phyloP scores from a whole-genome alignment of 495 filamentous ascomycete species.

The Rhypophila decipiens region DNA sequence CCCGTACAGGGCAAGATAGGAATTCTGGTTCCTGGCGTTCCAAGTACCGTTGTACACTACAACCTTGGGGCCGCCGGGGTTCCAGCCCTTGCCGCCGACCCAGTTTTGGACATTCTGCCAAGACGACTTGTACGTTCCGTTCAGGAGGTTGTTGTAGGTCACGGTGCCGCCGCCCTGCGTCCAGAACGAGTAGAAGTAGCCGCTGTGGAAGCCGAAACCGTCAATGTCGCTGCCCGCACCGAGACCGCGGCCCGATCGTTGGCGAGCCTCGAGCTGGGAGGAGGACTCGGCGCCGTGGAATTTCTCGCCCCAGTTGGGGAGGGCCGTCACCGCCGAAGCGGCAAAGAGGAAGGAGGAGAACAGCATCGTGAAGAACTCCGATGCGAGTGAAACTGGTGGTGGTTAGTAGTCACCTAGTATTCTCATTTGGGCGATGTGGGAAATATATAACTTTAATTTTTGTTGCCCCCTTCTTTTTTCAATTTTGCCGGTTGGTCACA shows the following conservation, averaged over 20 bases:
- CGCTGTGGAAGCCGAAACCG: slow-evolving; percentile 44
- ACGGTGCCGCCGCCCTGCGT: slow-evolving; percentile 46
- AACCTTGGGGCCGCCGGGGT: slow-evolving; percentile 41
- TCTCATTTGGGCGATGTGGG: no score
- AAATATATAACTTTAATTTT: no score
- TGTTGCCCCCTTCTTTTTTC: no score
- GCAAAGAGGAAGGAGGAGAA: no score
- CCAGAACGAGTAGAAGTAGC: slow-evolving; percentile 55
- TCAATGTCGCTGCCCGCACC: slow-evolving; percentile 11
- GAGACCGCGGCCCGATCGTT: not conserved
- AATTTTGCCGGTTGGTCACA: no score
- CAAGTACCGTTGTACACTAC: slow-evolving; percentile 23
- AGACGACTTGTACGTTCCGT: slow-evolving; percentile 42
- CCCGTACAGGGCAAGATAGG: slow-evolving; percentile 48
- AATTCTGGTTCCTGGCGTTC: slow-evolving; percentile 19
- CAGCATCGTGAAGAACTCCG: no score
- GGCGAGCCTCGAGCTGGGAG: no score
- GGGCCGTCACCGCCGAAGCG: no score
- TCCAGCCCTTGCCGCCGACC: slow-evolving; percentile 55
- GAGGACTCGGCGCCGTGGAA: no score
- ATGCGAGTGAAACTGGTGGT: no score
- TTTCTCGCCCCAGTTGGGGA: no score
- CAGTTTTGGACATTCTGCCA: slow-evolving; percentile 50
- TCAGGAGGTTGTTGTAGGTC: slow-evolving; percentile 45
- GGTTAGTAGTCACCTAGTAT: no score